phyloP scores from a whole-genome alignment of 805 yeast genomes.

The Myxozyma melibiosi region DNA sequence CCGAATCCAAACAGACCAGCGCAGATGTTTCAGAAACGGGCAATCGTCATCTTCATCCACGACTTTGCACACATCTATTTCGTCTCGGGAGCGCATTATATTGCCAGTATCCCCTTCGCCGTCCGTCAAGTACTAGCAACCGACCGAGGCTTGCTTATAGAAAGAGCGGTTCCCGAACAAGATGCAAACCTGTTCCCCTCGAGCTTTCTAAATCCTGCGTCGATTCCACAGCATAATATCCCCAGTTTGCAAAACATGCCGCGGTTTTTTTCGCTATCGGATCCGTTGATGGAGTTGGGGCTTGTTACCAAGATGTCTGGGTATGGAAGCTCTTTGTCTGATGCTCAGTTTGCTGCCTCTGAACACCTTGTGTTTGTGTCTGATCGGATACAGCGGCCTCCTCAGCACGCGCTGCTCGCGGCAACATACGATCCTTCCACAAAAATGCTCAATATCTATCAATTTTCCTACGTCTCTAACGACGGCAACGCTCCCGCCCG shows the following conservation, averaged over 20 bases:
- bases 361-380: slow-evolving; percentile 54
- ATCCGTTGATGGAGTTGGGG: slow-evolving; percentile 76
- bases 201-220: not conserved
- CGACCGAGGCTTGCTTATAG: slow-evolving; percentile 67
- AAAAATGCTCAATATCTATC: slow-evolving; percentile 54
- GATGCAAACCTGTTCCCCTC: not conserved
- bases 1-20: not conserved
- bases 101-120: slow-evolving; percentile 69
- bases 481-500: slow-evolving; percentile 1
- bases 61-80: slow-evolving; percentile 67
- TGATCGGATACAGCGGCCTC: not conserved
- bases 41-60: slow-evolving; percentile 61
- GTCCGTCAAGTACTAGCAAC: slow-evolving; percentile 64
- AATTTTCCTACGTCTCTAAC: slow-evolving; percentile 49
- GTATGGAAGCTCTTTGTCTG: slow-evolving; percentile 57
- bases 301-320: slow-evolving; percentile 48
- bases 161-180: slow-evolving; percentile 46
- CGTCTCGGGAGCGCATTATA: slow-evolving; percentile 58
- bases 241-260: too few relatives aligned
- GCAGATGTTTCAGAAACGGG: slow-evolving; percentile 33
- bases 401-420: slow-evolving; percentile 13
- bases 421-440: slow-evolving; percentile 51
- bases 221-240: not conserved
- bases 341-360: slow-evolving; percentile 59
- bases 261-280: slow-evolving; percentile 66